Percentiles rank a stretch among this genome's conserved stretches.
Conservation (phyloP, 371 early-diverging fungal genomes). For the Mucor lusitanicus region DNA sequence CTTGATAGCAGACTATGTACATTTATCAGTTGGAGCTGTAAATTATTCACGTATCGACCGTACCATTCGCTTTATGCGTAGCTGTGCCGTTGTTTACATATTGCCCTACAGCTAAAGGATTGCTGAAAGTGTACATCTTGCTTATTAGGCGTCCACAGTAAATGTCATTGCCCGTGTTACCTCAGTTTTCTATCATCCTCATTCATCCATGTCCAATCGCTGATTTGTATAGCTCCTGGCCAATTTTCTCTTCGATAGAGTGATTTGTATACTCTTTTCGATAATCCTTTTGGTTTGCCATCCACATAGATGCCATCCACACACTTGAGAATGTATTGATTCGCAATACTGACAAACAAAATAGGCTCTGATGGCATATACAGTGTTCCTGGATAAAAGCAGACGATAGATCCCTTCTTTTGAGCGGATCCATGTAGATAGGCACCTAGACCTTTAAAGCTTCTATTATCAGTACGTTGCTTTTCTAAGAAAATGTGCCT, state of each 20-base stretch:
- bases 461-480: neutral
- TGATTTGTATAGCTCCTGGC: conserved; percentile 56
- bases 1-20: conserved; percentile 53
- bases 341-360: conserved; percentile 52
- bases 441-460: conserved; percentile 21
- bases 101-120: conserved; percentile 60
- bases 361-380: conserved; percentile 57
- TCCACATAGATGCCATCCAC: conserved; percentile 59
- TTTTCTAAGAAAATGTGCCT: neutral
- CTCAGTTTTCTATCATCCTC: neutral
- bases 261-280: conserved; percentile 47
- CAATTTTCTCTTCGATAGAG: conserved; percentile 54
- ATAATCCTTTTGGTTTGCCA: conserved; percentile 52
- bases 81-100: conserved; percentile 55
- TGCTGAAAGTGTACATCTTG: conserved; percentile 22
- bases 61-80: conserved; percentile 46
- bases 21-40: neutral
- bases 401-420: conserved; percentile 23
- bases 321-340: conserved; percentile 59
- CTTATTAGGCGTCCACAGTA: neutral
- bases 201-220: conserved; percentile 55
- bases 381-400: conserved; percentile 50
- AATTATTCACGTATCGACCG: neutral
- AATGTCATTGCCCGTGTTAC: neutral
- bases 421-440: conserved; percentile 26